Conservation (phyloP, 495 filamentous ascomycete species). For the Penicillium pulvis region DNA sequence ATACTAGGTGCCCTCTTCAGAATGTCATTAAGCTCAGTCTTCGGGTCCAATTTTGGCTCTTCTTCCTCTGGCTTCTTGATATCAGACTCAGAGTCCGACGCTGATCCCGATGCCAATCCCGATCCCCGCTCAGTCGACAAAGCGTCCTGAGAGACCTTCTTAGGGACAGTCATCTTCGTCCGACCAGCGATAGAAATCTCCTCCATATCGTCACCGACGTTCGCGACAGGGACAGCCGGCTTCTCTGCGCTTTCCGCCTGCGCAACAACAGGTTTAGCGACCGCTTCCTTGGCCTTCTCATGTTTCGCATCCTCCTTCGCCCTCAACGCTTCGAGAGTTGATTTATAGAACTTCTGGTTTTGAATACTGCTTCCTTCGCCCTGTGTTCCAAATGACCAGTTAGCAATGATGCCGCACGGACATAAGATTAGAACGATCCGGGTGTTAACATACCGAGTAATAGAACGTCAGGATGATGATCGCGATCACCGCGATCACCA, state of each 20-base stretch:
- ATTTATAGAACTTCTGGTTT: conserved; percentile 53
- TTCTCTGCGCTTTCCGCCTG: conserved; percentile 44
- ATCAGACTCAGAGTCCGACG: conserved; percentile 7
- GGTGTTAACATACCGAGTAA: conserved; percentile 50
- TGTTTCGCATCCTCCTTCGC: conserved; percentile 38
- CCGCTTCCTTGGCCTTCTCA: conserved; percentile 33
- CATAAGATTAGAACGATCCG: neutral
- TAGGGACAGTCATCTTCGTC: conserved; percentile 59
- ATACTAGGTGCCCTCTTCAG: conserved; percentile 80
- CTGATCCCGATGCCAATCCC: neutral
- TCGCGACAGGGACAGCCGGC: conserved; percentile 44
- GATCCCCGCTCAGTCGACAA: conserved; percentile 1
- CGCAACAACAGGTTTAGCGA: conserved; percentile 36
- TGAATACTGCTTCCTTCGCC: conserved; percentile 44
- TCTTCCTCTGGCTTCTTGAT: conserved; percentile 26
- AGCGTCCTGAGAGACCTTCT: conserved; percentile 22
- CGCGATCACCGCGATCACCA: conserved; percentile 58
- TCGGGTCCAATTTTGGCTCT: conserved; percentile 34
- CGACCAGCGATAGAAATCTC: conserved; percentile 66
- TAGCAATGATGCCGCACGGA: neutral
- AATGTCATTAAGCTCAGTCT: conserved; percentile 68
- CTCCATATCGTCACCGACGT: conserved; percentile 30
- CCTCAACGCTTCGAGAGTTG: conserved; percentile 52
- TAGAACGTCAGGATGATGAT: conserved; percentile 61
- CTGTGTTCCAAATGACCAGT: conserved; percentile 21